These are phyloP conservation scores for Fusarium torulosum DNA, from an alignment of 2,329 filamentous ascomycete species.

Conservation along the genomic window DNA sequence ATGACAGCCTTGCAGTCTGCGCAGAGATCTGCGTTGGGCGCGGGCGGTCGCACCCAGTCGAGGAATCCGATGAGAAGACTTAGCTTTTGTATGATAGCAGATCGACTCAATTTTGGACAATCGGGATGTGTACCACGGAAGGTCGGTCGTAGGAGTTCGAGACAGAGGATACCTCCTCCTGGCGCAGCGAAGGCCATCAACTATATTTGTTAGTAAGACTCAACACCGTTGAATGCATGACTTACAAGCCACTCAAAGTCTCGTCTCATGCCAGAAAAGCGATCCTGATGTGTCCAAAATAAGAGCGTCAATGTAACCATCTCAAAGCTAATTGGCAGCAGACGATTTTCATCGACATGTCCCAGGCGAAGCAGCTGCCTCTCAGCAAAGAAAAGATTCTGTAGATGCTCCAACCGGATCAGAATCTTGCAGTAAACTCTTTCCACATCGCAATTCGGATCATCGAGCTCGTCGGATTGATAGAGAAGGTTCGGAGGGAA, in stretches of 20 bases:
- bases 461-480: constrained; percentile 55
- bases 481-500: constrained; percentile 57
- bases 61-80: constrained; percentile 65
- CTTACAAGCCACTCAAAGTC: constrained; percentile 65
- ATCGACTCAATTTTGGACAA: constrained; percentile 56
- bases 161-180: constrained; percentile 63
- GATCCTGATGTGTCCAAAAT: constrained; percentile 64
- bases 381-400: constrained; percentile 71
- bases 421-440: constrained; percentile 60
- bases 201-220: constrained; percentile 43
- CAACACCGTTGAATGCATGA: not conserved
- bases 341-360: constrained; percentile 53
- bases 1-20: constrained; percentile 61
- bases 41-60: constrained; percentile 62
- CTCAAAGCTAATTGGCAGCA: constrained; percentile 61
- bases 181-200: constrained; percentile 65
- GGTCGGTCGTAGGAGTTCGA: constrained; percentile 62
- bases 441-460: constrained; percentile 47
- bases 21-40: constrained; percentile 64
- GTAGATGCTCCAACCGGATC: constrained; percentile 63
- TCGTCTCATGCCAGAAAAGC: constrained; percentile 55
- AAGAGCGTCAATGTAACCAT: constrained; percentile 61
- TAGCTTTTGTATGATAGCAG: constrained; percentile 64
- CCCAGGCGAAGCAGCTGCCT: constrained; percentile 64
- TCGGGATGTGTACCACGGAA: constrained; percentile 51